phyloP scores from a whole-genome alignment of 352 stramenopile genomes.

The Globisporangium lucens region DNA sequence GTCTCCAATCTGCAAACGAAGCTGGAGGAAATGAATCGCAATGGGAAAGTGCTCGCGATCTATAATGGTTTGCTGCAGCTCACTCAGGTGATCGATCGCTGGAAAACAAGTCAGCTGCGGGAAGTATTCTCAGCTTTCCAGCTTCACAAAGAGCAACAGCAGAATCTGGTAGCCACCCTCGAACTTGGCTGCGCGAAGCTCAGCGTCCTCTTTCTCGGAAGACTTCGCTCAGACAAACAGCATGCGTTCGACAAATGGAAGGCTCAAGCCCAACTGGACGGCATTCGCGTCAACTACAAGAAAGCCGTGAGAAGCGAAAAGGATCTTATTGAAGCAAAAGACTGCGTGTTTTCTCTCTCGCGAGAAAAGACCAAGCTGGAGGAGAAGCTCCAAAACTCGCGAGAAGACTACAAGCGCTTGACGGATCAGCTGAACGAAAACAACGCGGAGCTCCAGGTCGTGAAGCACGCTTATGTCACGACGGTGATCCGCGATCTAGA shows the following conservation, averaged over 20 bases:
- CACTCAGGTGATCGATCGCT: neutral
- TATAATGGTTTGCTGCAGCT: conserved; percentile 3
- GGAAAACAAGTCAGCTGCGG: conserved; percentile 1
- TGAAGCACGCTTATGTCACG: conserved; percentile 67
- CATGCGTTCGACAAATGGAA: conserved; percentile 25
- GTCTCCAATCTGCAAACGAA: conserved; percentile 3
- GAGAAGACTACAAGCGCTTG: conserved; percentile 32
- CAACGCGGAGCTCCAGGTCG: conserved; percentile 52
- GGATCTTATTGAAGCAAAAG: conserved; percentile 55
- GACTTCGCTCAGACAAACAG: conserved; percentile 16
- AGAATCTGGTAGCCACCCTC: neutral
- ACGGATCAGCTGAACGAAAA: conserved; percentile 43
- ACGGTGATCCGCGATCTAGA: conserved; percentile 49
- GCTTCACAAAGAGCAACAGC: neutral
- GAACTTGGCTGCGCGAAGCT: conserved; percentile 26
- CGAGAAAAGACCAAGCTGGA: conserved; percentile 57
- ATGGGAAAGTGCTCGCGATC: neutral
- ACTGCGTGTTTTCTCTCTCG: conserved; percentile 69
- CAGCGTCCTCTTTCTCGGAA: conserved; percentile 21
- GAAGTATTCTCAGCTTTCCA: conserved; percentile 4
- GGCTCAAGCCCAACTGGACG: conserved; percentile 24
- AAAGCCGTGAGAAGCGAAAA: conserved; percentile 26
- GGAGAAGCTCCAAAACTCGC: conserved; percentile 41
- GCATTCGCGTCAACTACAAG: conserved; percentile 22
- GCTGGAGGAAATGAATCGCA: neutral